These are phyloP conservation scores for Dioscorea cayenensis DNA, from an alignment of 116 monocot genomes.

Conservation along the genomic window DNA sequence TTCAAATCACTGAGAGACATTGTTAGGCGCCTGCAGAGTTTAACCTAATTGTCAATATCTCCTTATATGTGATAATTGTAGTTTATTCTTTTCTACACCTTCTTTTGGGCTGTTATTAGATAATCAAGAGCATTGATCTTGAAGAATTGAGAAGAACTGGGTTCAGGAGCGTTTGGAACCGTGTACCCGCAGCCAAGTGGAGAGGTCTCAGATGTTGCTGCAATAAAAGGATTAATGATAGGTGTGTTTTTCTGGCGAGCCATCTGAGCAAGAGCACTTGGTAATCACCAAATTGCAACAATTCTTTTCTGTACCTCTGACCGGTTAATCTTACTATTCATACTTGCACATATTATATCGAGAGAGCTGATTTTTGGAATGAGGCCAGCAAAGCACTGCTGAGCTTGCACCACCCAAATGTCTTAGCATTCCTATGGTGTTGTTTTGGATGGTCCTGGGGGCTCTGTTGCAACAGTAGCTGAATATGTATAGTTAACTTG, in stretches of 20 bases:
- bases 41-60: background rate
- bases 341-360: constrained; percentile 7
- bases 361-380: constrained; percentile 97
- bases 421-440: constrained; percentile 95
- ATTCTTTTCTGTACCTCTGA: background rate
- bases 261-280: constrained; percentile 78
- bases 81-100: background rate
- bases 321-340: background rate
- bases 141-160: constrained; percentile 89
- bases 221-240: constrained; percentile 84
- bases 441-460: constrained; percentile 86
- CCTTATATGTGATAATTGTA: background rate
- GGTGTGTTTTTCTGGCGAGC: constrained; percentile 90
- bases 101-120: constrained; percentile 21
- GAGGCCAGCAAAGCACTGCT: constrained; percentile 88
- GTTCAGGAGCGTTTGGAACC: constrained; percentile 97
- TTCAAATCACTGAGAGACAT: constrained; percentile 62
- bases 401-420: constrained; percentile 96
- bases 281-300: constrained; percentile 21
- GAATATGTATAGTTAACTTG: constrained; percentile 98
- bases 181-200: constrained; percentile 99
- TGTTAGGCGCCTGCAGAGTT: constrained; percentile 79
- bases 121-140: constrained; percentile 91
- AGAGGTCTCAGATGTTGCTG: constrained; percentile 98
- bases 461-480: constrained; percentile 88